phyloP scores from a whole-genome alignment of 495 filamentous ascomycete genomes.

The Parachaetomium inaequale region DNA sequence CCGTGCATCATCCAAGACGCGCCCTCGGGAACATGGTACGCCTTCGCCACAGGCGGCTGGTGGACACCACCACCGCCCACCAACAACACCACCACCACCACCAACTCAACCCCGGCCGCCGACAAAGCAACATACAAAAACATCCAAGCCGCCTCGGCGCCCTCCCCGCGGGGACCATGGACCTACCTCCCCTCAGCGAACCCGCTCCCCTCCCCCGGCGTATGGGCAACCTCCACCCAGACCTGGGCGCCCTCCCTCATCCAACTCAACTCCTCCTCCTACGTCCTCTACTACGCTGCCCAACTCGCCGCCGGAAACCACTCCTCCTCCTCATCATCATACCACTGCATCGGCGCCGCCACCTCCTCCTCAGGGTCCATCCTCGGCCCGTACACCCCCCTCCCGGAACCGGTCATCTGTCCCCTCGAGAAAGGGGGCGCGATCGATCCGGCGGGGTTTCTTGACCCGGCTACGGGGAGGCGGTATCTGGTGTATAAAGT shows the following conservation, averaged over 20 bases:
- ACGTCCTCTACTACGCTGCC: conserved; percentile 60
- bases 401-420: conserved; percentile 48
- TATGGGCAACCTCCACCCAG: conserved; percentile 32
- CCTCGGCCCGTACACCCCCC: conserved; percentile 52
- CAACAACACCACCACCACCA: background rate
- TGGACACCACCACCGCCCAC: conserved; percentile 1
- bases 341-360: conserved; percentile 58
- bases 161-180: conserved; percentile 28
- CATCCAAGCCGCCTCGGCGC: conserved; percentile 35
- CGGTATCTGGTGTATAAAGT: conserved; percentile 61
- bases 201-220: conserved; percentile 27
- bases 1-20: conserved; percentile 33
- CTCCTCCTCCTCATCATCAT: conserved; percentile 13
- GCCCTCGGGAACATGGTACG: conserved; percentile 33
- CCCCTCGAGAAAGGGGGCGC: conserved; percentile 51
- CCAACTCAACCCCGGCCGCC: background rate
- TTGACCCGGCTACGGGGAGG: conserved; percentile 46
- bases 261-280: conserved; percentile 35
- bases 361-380: conserved; percentile 33
- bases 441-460: conserved; percentile 56
- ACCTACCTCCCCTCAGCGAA: conserved; percentile 28
- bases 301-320: too few relatives aligned
- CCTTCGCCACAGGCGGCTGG: conserved; percentile 35
- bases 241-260: conserved; percentile 53
- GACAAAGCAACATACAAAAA: conserved; percentile 19